phyloP scores from a whole-genome alignment of 441 rosid genomes.

The Pelargonium australe region DNA sequence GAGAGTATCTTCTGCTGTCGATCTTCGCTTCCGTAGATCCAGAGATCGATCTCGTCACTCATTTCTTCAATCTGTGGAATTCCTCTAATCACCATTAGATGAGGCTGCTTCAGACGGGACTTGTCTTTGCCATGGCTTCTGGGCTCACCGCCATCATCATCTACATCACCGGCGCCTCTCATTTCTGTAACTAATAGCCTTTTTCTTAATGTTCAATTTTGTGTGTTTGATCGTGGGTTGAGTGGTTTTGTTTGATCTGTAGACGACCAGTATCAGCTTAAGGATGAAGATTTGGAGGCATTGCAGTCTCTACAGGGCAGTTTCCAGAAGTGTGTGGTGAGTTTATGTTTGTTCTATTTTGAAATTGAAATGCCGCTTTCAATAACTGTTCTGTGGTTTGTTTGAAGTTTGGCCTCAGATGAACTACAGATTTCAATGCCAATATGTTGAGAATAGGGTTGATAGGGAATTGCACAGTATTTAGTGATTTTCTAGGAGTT shows the following conservation, averaged over 20 bases:
- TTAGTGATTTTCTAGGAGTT: neutral
- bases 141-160: constrained; percentile 71
- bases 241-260: constrained; percentile 18
- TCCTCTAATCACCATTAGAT: constrained; percentile 28
- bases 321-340: constrained; percentile 88
- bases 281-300: constrained; percentile 60
- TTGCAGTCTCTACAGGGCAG: constrained; percentile 54
- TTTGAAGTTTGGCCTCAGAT: neutral
- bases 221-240: neutral
- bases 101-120: constrained; percentile 58
- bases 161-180: constrained; percentile 66
- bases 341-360: constrained; percentile 15
- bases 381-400: neutral
- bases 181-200: constrained; percentile 35
- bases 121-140: constrained; percentile 55
- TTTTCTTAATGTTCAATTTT: constrained; percentile 1
- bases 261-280: constrained; percentile 47
- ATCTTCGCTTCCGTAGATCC: neutral
- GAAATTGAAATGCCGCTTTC: neutral
- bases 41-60: neutral
- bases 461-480: neutral
- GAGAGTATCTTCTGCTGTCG: too few species aligned
- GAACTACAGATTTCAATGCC: neutral
- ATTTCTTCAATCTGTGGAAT: neutral
- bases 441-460: neutral